Evolutionary conservation across 2,329 filamentous ascomycete species (phyloP), one percentile per base, ranked within the genome.

Genomic region (Phyllosticta citrichinensis): DNA sequence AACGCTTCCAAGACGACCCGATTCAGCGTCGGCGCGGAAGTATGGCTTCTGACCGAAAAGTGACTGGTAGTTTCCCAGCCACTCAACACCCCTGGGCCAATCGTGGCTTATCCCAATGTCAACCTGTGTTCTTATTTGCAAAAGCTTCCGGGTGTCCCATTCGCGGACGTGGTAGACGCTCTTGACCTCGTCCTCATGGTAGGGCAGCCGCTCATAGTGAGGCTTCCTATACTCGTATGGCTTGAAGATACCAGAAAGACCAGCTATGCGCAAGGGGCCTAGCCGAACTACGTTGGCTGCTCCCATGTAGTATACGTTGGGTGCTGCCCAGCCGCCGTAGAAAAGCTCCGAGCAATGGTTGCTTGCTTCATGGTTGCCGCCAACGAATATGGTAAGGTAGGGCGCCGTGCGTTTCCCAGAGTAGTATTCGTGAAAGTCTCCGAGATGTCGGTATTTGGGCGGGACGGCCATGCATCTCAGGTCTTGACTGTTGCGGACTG

Each of bases 291-390:
- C 87, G 70, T 96, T 97, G 63, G 94, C 91, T 35, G 91, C 90
- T 56, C 94, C 94, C 73, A 97, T 82, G 75, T 97, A 99, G 79
- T 97, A 99, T 65, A 99, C 97, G 66, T 94, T 96, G 9, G 91
- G 91, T 8, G 93, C 93, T 5, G 91, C 94, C 94, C 94, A 99
- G 57, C 94, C 94, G 57, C 94, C 94, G 71, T 97, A 96, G 77
- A 90, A 96, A 0, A 99, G 82, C 75, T 99, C 94, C 79, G 87
- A 94, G 5, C 96, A 79, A 74, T 97, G 86, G 57, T 89, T 91
- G 68, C 89, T 89, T 0, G 94, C 93, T 76, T 99, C 94, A 69
- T 99, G 94, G 71, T 99, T 99, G 2, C 94, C 94, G 52, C 87
- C 92, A 57, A 96, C 86, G 75, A 97, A 97, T 53, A 97, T 79